phyloP scores from a whole-genome alignment of 139 green algal species.

The Medakamo hakoo region DNA sequence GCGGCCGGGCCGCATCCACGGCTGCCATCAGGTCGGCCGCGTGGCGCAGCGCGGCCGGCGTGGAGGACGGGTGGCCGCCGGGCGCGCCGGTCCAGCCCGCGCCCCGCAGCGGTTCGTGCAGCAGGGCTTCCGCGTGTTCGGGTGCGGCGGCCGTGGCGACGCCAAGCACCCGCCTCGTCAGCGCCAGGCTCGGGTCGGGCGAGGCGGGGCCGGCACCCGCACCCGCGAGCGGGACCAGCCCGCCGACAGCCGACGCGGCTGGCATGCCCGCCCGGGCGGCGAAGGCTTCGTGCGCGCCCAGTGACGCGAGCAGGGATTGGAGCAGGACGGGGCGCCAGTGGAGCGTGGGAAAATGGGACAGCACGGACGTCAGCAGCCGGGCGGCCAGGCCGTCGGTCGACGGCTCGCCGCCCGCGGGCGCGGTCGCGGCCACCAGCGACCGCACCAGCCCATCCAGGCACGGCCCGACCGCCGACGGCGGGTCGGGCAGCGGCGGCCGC shows the following conservation, averaged over 20 bases:
- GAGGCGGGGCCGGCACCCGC: constrained; percentile 3
- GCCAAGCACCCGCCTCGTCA: constrained; percentile 3
- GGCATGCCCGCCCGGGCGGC: neutral
- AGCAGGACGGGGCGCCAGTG: constrained; percentile 10
- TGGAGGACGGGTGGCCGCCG: neutral
- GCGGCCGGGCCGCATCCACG: neutral
- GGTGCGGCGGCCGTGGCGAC: constrained; percentile 4
- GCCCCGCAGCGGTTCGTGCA: constrained; percentile 6
- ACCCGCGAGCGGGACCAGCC: constrained; percentile 3
- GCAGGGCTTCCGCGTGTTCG: constrained; percentile 8
- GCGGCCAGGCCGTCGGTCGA: constrained; percentile 8
- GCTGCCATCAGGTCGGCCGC: constrained; percentile 3
- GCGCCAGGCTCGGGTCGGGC: constrained; percentile 13
- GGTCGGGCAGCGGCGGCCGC: neutral
- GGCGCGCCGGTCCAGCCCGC: neutral
- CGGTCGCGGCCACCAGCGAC: constrained; percentile 9
- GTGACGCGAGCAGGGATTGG: constrained; percentile 5
- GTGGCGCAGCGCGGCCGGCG: neutral
- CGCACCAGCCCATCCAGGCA: constrained; percentile 11
- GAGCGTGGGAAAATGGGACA: constrained; percentile 13
- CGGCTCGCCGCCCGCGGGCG: neutral
- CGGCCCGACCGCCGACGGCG: constrained; percentile 4
- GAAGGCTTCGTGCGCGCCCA: constrained; percentile 7
- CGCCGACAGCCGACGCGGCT: constrained; percentile 1
- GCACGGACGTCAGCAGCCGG: constrained; percentile 8